These are phyloP conservation scores for Globisporangium takayamanum DNA, from an alignment of 352 stramenopile genomes.

Conservation along the genomic window DNA sequence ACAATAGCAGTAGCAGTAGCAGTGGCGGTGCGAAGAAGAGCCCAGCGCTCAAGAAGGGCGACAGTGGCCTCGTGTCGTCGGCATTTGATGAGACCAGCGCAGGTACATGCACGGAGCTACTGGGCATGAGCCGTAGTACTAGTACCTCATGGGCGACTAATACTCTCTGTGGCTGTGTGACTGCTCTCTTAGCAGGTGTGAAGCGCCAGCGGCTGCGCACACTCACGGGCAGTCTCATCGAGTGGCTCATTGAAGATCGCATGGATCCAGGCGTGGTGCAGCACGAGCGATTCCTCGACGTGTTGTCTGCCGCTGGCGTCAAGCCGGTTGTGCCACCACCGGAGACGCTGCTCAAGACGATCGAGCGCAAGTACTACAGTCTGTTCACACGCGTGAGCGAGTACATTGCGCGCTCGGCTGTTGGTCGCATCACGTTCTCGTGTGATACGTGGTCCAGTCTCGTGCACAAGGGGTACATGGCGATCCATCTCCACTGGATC, in stretches of 20 bases:
- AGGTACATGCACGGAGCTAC: background rate
- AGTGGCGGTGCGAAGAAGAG: conserved; percentile 31
- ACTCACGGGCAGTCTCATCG: conserved; percentile 48
- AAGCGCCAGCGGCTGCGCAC: conserved; percentile 67
- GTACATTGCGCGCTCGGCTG: conserved; percentile 67
- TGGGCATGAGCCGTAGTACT: conserved; percentile 7
- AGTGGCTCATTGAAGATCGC: conserved; percentile 74
- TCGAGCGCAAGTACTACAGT: conserved; percentile 69
- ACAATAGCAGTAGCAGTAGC: background rate
- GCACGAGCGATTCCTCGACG: conserved; percentile 68
- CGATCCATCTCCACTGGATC: conserved; percentile 76
- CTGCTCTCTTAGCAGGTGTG: conserved; percentile 22
- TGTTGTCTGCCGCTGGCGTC: conserved; percentile 35
- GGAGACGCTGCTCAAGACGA: conserved; percentile 54
- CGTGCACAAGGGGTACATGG: conserved; percentile 70
- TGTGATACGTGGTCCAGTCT: conserved; percentile 72
- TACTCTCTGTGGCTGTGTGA: background rate
- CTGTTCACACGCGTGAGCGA: conserved; percentile 65
- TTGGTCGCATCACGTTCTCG: conserved; percentile 67
- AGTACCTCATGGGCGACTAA: background rate
- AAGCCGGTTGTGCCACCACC: conserved; percentile 47
- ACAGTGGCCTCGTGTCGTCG: conserved; percentile 12
- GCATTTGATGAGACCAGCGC: conserved; percentile 56
- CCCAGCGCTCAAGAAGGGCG: conserved; percentile 34
- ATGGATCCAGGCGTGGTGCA: conserved; percentile 55